Percentiles rank a stretch among this genome's conserved stretches.
Evolutionary conservation across 2,329 filamentous ascomycete genomes (phyloP).

Genomic region (Lizonia empirigonia): DNA sequence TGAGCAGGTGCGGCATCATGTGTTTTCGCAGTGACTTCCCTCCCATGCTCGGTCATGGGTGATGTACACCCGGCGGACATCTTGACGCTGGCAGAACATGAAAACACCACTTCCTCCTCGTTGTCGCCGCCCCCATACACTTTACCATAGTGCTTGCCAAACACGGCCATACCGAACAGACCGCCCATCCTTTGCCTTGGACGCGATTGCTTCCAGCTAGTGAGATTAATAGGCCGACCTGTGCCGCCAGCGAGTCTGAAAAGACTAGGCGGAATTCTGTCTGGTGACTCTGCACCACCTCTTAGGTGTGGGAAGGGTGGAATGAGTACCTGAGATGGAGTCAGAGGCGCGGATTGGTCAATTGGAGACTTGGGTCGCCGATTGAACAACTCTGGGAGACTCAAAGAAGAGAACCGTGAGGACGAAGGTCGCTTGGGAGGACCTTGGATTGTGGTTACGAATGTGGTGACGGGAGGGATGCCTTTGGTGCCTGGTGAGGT

Average conservation of each 20-base stretch:
- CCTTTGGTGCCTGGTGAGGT: too few relatives aligned
- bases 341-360: background rate
- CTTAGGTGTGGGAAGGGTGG: slow-evolving; percentile 15
- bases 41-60: background rate
- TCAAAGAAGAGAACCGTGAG: background rate
- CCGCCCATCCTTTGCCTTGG: slow-evolving; percentile 33
- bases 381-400: background rate
- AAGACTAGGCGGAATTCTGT: slow-evolving; percentile 23
- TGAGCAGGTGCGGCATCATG: background rate
- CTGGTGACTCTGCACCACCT: slow-evolving; percentile 23
- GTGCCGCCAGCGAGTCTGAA: slow-evolving; percentile 36
- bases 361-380: background rate
- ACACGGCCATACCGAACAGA: slow-evolving; percentile 31
- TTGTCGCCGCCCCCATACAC: background rate
- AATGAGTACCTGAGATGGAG: background rate
- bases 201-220: slow-evolving; percentile 29
- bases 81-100: background rate
- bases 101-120: background rate
- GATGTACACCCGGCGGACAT: background rate
- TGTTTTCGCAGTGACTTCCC: background rate
- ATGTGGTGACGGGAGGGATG: background rate
- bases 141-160: slow-evolving; percentile 17
- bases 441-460: background rate
- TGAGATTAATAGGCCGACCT: slow-evolving; percentile 17
- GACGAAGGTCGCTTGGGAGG: background rate